These are phyloP conservation scores for Pyracantha coccinea DNA, from an alignment of 331 rosid genomes.

Conservation along the genomic window DNA sequence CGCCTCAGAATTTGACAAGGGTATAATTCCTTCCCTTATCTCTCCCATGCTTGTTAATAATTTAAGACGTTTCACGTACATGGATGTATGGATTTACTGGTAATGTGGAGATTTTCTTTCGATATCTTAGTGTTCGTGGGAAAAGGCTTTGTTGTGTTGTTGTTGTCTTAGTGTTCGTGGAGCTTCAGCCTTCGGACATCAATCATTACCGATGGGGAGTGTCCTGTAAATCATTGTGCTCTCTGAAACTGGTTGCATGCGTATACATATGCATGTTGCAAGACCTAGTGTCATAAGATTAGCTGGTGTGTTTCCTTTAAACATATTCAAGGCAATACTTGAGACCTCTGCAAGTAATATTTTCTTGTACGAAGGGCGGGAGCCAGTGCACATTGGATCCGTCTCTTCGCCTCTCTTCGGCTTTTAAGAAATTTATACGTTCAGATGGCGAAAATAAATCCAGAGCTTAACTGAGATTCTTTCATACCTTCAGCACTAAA, in stretches of 20 bases:
- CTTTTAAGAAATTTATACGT: neutral
- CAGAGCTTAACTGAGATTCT: neutral
- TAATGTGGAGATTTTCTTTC: conserved; percentile 30
- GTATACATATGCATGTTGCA: neutral
- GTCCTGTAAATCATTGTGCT: neutral
- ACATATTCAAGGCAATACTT: neutral
- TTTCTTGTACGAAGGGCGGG: neutral
- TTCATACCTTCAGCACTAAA: neutral
- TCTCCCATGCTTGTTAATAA: conserved; percentile 18
- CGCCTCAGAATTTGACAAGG: conserved; percentile 9
- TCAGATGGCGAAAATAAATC: neutral
- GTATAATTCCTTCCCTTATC: conserved; percentile 48
- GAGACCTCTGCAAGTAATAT: neutral
- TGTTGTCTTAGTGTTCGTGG: neutral
- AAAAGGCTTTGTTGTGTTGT: no score
- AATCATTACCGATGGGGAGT: conserved; percentile 13
- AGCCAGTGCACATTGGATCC: neutral
- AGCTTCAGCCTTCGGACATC: neutral
- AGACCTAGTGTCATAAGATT: neutral
- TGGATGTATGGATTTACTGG: conserved; percentile 27
- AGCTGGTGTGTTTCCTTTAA: neutral
- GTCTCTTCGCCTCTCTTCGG: neutral
- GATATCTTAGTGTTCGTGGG: conserved; percentile 15
- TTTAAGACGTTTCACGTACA: neutral
- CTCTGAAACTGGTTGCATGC: neutral